Evolutionary conservation across 2,329 filamentous ascomycete species (phyloP), one percentile per base, ranked within the genome.

Genomic region (Calonectria pauciramosa): DNA sequence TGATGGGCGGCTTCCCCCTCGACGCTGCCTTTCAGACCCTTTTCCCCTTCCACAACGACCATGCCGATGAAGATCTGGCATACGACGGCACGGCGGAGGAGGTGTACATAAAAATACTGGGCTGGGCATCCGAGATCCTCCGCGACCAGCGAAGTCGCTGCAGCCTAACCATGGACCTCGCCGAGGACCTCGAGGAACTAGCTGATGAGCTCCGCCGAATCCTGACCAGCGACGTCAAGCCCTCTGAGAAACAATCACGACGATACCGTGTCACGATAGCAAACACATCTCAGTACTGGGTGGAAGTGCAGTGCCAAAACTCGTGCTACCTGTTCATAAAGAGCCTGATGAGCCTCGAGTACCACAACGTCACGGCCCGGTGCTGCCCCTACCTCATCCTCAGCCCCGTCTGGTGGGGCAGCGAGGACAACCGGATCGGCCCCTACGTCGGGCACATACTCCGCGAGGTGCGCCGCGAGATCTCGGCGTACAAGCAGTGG

Each of bases 401-500:
- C 8, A 18, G 16, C 41, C 28, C 2, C 6, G 8, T 13, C 2
- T 28, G 23, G 8, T 23, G 14, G 20, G 14, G 7, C n/a, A 14
- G 30, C 9, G 4, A 6, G 28, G 2, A 10, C 18, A 63, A 28
- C 49, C 5, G 14, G 1, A 7, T 68, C 20, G 26, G 18, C 8
- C 38, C 36, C 11, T n/a, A 65, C 13, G 34, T 36, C 54, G 13
- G 20, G 8, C 44, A 73, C 59, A 70, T 73, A 28, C 51, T 44
- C 18, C 4, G 41, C n/a, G 23, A 64, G 34, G 49, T 73, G 5
- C 47, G 44, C 32, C n/a, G 18, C 30, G 71, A 73, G 54, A 69
- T 56, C 9, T 32, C 34, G 11, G 23, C 18, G 4, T 73, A 44
- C 56, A 18, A 56, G 14, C 8, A 9, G 6, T 73, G 71, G 71